Evolutionary conservation across 2,329 filamentous ascomycete species (phyloP).

Genomic region (Paecilomyces dactylethromorphus): DNA sequence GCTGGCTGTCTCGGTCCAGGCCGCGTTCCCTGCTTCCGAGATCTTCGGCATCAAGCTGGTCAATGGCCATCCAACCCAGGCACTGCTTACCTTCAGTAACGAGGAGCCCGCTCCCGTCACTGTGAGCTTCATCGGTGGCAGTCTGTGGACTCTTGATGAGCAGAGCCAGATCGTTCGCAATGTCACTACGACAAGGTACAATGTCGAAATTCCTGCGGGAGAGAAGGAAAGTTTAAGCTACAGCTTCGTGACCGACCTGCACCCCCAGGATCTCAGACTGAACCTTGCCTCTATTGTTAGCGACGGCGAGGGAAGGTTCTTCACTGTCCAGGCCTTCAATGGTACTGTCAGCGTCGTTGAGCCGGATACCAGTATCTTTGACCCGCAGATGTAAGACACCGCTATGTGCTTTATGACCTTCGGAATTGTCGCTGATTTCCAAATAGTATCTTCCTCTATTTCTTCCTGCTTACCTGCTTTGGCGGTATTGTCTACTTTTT

Average conservation of each 20-base stretch:
- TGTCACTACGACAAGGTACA: conserved; percentile 70
- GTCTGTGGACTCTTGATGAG: conserved; percentile 57
- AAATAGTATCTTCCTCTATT: conserved; percentile 88
- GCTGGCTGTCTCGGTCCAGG: conserved; percentile 49
- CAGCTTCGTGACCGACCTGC: conserved; percentile 82
- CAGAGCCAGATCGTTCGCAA: conserved; percentile 67
- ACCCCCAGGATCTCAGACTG: conserved; percentile 80
- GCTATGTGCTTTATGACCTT: conserved; percentile 1
- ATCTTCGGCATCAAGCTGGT: conserved; percentile 93
- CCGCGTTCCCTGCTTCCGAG: conserved; percentile 61
- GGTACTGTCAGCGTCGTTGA: conserved; percentile 82
- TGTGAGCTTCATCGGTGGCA: conserved; percentile 70
- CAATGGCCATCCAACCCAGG: conserved; percentile 81
- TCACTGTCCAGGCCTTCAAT: conserved; percentile 74
- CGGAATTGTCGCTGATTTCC: conserved; percentile 9
- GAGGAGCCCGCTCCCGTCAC: conserved; percentile 69
- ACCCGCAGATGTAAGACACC: conserved; percentile 79
- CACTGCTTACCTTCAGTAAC: conserved; percentile 77
- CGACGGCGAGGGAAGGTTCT: conserved; percentile 60
- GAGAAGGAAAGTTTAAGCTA: conserved; percentile 72
- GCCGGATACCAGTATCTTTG: conserved; percentile 82
- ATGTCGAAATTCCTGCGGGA: conserved; percentile 66
- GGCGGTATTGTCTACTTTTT: conserved; percentile 84
- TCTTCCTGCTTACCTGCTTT: conserved; percentile 76
- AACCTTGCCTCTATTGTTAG: conserved; percentile 69